phyloP scores from a whole-genome alignment of 495 filamentous ascomycete genomes.

The Penicillium lagena region DNA sequence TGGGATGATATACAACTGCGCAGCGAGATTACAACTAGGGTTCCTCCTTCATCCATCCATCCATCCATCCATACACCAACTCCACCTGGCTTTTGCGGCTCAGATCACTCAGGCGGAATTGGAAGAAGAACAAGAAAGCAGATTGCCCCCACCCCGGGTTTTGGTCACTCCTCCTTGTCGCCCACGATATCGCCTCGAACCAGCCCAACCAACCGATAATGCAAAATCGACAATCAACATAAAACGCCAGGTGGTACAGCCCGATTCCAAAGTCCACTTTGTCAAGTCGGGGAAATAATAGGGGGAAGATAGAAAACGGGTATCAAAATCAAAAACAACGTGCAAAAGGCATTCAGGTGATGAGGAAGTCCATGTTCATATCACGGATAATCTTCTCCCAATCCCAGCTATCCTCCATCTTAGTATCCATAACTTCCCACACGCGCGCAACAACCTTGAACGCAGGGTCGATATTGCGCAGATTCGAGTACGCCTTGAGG shows the following conservation, averaged over 20 bases:
- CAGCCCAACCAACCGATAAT: neutral
- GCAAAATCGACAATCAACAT: neutral
- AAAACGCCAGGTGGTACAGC: conserved; percentile 18
- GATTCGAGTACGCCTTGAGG: conserved; percentile 68
- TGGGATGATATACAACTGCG: too few relatives aligned
- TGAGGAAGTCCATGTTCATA: conserved; percentile 78
- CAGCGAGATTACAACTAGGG: too few relatives aligned
- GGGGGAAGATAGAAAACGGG: conserved; percentile 2
- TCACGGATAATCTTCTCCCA: conserved; percentile 76
- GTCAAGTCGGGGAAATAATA: neutral
- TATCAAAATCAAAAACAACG: conserved; percentile 10
- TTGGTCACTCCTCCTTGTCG: too few relatives aligned
- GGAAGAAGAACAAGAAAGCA: neutral
- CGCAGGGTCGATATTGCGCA: conserved; percentile 75
- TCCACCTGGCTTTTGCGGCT: neutral
- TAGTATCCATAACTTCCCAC: conserved; percentile 76
- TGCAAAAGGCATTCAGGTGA: conserved; percentile 44
- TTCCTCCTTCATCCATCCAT: neutral
- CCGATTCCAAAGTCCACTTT: neutral
- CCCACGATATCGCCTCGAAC: too few relatives aligned
- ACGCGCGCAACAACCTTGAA: conserved; percentile 69
- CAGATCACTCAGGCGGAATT: neutral
- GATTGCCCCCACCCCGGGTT: too few relatives aligned
- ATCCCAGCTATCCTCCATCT: conserved; percentile 76
- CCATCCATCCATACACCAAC: neutral